phyloP scores from a whole-genome alignment of 192 early-diverging fungal genomes.

The Backusella australiensis region DNA sequence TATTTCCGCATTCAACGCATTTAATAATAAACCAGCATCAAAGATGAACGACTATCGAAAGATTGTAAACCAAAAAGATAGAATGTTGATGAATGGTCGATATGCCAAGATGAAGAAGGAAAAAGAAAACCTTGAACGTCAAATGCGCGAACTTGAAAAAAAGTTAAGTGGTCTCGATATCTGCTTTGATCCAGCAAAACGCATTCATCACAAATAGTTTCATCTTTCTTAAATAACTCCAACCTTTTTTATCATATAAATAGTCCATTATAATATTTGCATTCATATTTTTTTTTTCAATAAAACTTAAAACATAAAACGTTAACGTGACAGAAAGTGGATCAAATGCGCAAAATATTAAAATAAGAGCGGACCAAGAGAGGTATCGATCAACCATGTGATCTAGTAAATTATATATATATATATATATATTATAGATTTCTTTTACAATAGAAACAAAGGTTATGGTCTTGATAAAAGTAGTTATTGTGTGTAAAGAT shows the following conservation, averaged over 20 bases:
- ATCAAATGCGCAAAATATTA: neutral
- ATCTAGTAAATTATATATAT: neutral
- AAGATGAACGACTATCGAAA: neutral
- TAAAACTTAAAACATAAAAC: neutral
- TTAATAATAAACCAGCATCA: neutral
- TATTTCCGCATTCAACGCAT: neutral
- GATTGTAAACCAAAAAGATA: neutral
- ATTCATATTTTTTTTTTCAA: neutral
- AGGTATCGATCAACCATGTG: neutral
- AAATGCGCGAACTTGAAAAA: neutral
- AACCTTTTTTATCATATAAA: neutral
- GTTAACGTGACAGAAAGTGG: neutral
- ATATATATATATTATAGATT: too few species aligned
- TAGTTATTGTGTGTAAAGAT: too few species aligned
- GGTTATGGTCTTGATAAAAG: too few species aligned
- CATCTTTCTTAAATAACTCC: neutral
- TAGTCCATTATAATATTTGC: too few species aligned
- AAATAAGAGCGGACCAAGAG: too few species aligned
- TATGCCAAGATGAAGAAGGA: slow-evolving; percentile 10
- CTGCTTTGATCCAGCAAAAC: slow-evolving; percentile 1
- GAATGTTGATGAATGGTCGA: neutral
- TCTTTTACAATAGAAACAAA: too few species aligned
- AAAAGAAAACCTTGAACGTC: slow-evolving; percentile 1
- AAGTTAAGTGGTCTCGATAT: neutral
- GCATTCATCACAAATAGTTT: slow-evolving; percentile 2